Conservation (phyloP, 140 eudicot species). For the Ambrosia hybrid region DNA sequence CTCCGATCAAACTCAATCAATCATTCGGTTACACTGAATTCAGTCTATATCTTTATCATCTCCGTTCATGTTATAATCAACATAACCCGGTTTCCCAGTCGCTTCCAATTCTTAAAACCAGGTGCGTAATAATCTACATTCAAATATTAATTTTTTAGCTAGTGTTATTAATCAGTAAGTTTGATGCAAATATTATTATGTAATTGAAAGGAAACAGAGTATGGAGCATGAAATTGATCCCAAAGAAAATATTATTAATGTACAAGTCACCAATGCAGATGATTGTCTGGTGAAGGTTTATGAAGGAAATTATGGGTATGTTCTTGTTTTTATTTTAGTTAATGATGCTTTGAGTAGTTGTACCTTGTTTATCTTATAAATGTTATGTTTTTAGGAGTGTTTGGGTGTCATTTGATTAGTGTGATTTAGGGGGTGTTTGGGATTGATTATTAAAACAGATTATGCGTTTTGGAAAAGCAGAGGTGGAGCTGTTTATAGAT, state of each 20-base stretch:
- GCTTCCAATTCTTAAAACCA: conserved; percentile 25
- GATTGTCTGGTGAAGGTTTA: conserved; percentile 25
- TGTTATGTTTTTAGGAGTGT: conserved; percentile 5
- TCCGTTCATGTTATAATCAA: not conserved
- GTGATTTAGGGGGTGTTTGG: too few relatives aligned
- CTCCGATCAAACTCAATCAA: conserved; percentile 10
- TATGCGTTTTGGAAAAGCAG: too few relatives aligned
- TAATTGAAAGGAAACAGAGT: not conserved
- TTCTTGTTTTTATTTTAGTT: conserved; percentile 15
- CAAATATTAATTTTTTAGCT: not conserved
- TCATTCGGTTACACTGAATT: not conserved
- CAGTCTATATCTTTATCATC: not conserved
- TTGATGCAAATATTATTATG: too few relatives aligned
- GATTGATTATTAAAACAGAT: too few relatives aligned
- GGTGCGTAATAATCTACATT: conserved; percentile 32
- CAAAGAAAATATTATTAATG: conserved; percentile 8
- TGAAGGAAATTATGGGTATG: conserved; percentile 33
- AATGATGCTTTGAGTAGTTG: conserved; percentile 10
- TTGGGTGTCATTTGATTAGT: conserved; percentile 5
- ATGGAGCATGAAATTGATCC: conserved; percentile 14
- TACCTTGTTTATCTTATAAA: conserved; percentile 4
- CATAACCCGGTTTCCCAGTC: not conserved
- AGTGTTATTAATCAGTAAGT: too few relatives aligned
- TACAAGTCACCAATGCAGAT: conserved; percentile 23
- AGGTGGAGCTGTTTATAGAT: too few relatives aligned